phyloP scores from a whole-genome alignment of 2,329 filamentous ascomycete genomes.

The Aspergillus pseudoviridinutans region DNA sequence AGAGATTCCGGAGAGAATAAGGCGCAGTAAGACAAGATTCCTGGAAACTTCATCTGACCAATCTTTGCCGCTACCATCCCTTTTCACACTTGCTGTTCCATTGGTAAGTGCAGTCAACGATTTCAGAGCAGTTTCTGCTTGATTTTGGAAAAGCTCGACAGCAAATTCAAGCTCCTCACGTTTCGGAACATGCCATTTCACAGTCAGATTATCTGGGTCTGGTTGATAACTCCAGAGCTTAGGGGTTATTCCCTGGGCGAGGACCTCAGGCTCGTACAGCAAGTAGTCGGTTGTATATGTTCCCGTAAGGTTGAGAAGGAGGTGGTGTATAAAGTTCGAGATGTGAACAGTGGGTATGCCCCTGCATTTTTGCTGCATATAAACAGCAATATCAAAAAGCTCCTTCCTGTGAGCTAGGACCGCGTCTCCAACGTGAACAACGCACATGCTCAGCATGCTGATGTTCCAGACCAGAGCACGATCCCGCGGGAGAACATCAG shows the following conservation, averaged over 20 bases:
- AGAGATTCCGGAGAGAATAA: constrained; percentile 88
- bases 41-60: constrained; percentile 97
- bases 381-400: constrained; percentile 83
- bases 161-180: constrained; percentile 82
- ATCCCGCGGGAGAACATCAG: constrained; percentile 88
- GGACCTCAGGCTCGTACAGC: constrained; percentile 75
- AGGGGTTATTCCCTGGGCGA: constrained; percentile 67
- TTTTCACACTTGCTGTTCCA: constrained; percentile 74
- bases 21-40: constrained; percentile 78
- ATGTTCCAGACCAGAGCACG: constrained; percentile 94
- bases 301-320: constrained; percentile 88
- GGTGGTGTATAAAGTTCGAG: constrained; percentile 95
- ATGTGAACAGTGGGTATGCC: constrained; percentile 93
- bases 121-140: constrained; percentile 71
- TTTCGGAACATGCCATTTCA: constrained; percentile 86
- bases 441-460: constrained; percentile 95
- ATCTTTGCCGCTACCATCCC: constrained; percentile 94
- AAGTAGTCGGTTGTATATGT: constrained; percentile 90
- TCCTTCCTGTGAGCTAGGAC: constrained; percentile 86
- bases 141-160: constrained; percentile 79
- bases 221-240: constrained; percentile 81
- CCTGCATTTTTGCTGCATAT: constrained; percentile 94
- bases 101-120: constrained; percentile 76
- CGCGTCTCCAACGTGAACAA: constrained; percentile 89
- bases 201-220: constrained; percentile 69